phyloP scores from a whole-genome alignment of 202 grass and related monocot species.

The Dendrocalamus latiflorus region DNA sequence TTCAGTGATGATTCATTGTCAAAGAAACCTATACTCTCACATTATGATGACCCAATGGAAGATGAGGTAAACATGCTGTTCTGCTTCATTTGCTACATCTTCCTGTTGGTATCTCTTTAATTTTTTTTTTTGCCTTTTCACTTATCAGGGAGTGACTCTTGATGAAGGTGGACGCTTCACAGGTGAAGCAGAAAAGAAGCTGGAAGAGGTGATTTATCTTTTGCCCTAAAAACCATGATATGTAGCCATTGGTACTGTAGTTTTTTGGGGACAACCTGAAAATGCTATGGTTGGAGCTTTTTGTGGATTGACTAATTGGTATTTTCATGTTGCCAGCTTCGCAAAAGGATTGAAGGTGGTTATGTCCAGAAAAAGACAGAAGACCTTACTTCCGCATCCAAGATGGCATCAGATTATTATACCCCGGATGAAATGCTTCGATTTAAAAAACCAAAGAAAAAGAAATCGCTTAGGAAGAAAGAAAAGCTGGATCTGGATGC shows the following conservation, averaged over 20 bases:
- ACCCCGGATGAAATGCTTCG: constrained; percentile 79
- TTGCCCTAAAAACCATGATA: background rate
- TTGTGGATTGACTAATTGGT: background rate
- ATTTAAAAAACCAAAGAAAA: constrained; percentile 98
- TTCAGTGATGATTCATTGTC: constrained; percentile 62
- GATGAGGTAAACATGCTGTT: constrained; percentile 60
- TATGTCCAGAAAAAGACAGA: constrained; percentile 55
- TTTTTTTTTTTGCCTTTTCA: constrained; percentile 23
- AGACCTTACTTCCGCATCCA: constrained; percentile 61
- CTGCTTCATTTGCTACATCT: constrained; percentile 22
- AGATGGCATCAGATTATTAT: constrained; percentile 74
- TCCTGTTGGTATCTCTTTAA: constrained; percentile 22
- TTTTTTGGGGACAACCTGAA: background rate
- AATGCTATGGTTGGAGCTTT: background rate
- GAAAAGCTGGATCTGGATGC: constrained; percentile 86
- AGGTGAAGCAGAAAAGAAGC: constrained; percentile 70
- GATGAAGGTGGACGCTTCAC: constrained; percentile 83
- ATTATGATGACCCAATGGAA: constrained; percentile 73
- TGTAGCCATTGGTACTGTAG: background rate
- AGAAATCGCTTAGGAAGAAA: constrained; percentile 94
- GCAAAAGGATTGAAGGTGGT: constrained; percentile 70
- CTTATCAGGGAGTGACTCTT: constrained; percentile 64
- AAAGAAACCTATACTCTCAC: constrained; percentile 68
- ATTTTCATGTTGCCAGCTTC: constrained; percentile 58
- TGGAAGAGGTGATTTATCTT: constrained; percentile 63